These are phyloP conservation scores for Parathielavia hyrcaniae DNA, from an alignment of 495 filamentous ascomycete species.

Conservation along the genomic window DNA sequence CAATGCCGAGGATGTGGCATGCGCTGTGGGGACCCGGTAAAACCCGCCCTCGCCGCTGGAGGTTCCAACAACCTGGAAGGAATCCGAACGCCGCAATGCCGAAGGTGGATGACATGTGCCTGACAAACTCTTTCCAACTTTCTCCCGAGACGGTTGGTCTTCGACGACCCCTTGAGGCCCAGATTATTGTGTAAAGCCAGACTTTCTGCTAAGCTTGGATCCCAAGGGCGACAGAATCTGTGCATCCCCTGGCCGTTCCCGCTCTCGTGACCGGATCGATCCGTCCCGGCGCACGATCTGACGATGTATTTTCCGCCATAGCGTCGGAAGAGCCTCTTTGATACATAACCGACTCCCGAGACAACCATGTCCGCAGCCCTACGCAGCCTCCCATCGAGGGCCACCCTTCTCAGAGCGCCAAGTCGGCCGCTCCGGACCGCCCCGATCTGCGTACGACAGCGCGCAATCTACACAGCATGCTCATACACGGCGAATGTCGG, in stretches of 20 bases:
- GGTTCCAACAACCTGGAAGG: too few relatives aligned
- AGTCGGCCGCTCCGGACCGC: slow-evolving; percentile 5
- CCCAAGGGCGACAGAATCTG: neutral
- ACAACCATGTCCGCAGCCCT: slow-evolving; percentile 10
- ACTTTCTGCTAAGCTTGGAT: neutral
- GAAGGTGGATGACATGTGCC: slow-evolving; percentile 1
- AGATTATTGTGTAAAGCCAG: neutral
- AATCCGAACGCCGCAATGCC: slow-evolving; percentile 12
- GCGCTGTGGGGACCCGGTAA: slow-evolving; percentile 17
- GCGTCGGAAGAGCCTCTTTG: neutral
- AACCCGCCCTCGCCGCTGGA: slow-evolving; percentile 14
- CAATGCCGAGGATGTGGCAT: slow-evolving; percentile 20
- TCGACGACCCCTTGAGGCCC: too few relatives aligned
- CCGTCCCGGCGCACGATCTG: neutral
- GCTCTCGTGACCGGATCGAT: neutral
- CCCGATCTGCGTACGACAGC: slow-evolving; percentile 13
- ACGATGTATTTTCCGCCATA: slow-evolving; percentile 13
- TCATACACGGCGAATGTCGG: neutral
- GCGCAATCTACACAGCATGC: slow-evolving; percentile 20
- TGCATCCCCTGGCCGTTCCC: neutral
- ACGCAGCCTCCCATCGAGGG: neutral
- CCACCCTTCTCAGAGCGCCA: neutral
- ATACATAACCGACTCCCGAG: neutral
- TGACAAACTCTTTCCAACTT: neutral
- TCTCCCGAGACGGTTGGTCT: neutral